phyloP scores from a whole-genome alignment of 345 rosid species.

The Pugionium dolabratum region DNA sequence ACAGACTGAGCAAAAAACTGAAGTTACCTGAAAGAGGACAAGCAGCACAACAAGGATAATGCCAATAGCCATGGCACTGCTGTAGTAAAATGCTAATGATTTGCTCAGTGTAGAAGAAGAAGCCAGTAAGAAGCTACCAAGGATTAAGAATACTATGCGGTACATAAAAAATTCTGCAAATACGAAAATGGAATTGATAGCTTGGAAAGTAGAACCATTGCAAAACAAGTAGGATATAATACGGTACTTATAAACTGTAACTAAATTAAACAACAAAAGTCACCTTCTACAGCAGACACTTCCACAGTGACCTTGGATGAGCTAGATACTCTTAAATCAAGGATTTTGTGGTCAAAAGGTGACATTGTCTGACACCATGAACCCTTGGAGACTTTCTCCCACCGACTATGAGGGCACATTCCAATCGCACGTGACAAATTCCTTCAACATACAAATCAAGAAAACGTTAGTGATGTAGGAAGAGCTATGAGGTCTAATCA shows the following conservation, averaged over 20 bases:
- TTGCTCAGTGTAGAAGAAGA: conserved; percentile 70
- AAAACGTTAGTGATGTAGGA: conserved; percentile 1
- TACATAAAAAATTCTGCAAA: conserved; percentile 62
- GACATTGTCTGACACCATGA: conserved; percentile 81
- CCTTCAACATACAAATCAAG: conserved; percentile 44
- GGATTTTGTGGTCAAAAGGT: conserved; percentile 76
- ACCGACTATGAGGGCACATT: conserved; percentile 71
- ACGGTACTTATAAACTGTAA: not conserved
- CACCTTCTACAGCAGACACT: conserved; percentile 73
- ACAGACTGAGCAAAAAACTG: not conserved
- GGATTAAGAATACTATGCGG: conserved; percentile 62
- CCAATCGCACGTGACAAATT: conserved; percentile 75
- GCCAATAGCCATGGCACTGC: conserved; percentile 92
- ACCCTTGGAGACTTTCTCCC: conserved; percentile 82
- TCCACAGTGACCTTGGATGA: conserved; percentile 49
- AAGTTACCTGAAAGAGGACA: conserved; percentile 83
- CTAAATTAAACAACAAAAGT: not conserved
- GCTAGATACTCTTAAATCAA: conserved; percentile 61
- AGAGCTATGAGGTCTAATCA: not conserved
- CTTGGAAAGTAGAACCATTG: conserved; percentile 13
- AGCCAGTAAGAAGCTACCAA: conserved; percentile 62
- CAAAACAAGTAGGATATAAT: conserved; percentile 3
- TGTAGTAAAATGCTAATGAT: conserved; percentile 79
- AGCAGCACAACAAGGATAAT: conserved; percentile 80
- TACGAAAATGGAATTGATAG: conserved; percentile 9